phyloP scores from a whole-genome alignment of 2,329 filamentous ascomycete genomes.

The Colletotrichum euphorbiae region DNA sequence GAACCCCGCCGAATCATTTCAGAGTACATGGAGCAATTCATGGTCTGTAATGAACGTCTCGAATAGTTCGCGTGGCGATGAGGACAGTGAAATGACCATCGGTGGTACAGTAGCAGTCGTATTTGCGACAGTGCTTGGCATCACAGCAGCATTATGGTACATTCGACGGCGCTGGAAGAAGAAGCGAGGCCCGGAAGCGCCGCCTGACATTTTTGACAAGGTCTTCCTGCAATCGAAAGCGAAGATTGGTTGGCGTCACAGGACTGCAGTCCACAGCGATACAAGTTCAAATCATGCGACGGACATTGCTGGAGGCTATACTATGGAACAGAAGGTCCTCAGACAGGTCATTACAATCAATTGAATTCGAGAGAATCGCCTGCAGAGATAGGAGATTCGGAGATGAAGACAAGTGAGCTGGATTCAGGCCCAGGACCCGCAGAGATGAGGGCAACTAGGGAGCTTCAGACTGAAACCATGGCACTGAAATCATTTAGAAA shows the following conservation, averaged over 20 bases:
- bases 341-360: background rate
- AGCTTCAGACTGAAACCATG: no score
- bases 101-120: background rate
- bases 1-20: conserved; percentile 14
- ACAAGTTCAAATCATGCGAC: background rate
- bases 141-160: background rate
- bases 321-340: background rate
- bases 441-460: background rate
- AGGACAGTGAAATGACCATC: background rate
- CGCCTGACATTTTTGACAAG: background rate
- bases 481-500: no score
- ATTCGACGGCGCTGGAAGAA: background rate
- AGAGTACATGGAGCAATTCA: conserved; percentile 5
- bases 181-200: background rate
- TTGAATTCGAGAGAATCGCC: background rate
- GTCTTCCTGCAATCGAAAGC: background rate
- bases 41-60: background rate
- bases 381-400: background rate
- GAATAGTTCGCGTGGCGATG: background rate
- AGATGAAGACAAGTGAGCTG: background rate
- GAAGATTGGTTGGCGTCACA: background rate
- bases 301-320: background rate
- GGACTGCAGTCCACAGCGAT: background rate
- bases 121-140: background rate
- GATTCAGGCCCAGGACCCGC: background rate